Evolutionary conservation across 2,329 filamentous ascomycete species (phyloP).

Genomic region (Colletotrichum sp.): DNA sequence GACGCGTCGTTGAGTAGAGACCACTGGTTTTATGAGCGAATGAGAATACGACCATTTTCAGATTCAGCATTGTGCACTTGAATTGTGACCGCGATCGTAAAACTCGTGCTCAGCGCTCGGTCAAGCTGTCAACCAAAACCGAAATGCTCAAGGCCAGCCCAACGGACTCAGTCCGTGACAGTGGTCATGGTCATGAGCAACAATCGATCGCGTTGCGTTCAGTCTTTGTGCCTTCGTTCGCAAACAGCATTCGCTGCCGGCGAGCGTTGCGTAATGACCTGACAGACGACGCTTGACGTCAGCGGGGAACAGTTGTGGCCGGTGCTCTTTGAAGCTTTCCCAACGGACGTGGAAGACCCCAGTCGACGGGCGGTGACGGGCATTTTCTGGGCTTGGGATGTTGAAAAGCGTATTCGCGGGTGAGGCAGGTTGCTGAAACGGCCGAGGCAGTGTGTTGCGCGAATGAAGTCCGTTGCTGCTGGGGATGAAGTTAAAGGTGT

Average conservation of each 20-base stretch:
- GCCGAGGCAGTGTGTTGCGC: constrained; percentile 7
- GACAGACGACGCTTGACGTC: background rate
- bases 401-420: background rate
- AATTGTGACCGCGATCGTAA: background rate
- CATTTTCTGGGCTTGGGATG: background rate
- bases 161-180: background rate
- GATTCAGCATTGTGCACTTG: background rate
- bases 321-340: background rate
- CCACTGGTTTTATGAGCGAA: background rate
- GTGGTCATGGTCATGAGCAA: background rate
- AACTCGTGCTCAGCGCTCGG: background rate
- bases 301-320: background rate
- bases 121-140: background rate
- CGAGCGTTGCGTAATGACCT: background rate
- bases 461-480: background rate
- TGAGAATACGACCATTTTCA: background rate
- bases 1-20: background rate
- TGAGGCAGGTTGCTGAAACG: constrained; percentile 5
- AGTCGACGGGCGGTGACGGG: background rate
- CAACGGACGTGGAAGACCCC: background rate
- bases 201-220: background rate
- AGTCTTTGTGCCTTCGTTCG: background rate
- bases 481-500: background rate
- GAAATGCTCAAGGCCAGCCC: background rate
- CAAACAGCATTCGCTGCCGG: background rate